Conservation (phyloP, 768 basidiomycete species). For the Amanita polypyramis region DNA sequence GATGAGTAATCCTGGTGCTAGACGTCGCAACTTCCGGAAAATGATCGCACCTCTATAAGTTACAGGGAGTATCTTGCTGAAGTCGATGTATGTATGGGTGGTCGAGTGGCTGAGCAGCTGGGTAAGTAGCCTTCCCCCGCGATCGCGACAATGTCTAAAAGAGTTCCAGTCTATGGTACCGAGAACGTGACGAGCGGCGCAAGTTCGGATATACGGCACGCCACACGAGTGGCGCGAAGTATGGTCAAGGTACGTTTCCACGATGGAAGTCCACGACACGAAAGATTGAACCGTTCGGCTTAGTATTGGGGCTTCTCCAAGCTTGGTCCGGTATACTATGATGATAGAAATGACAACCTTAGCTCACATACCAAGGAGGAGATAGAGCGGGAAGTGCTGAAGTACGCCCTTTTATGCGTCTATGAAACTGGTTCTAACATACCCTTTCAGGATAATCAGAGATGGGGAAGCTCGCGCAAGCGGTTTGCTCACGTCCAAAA, state of each 20-base stretch:
- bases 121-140: conserved; percentile 31
- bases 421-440: conserved; percentile 10
- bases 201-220: conserved; percentile 75
- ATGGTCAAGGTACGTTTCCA: conserved; percentile 76
- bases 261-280: not conserved
- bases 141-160: conserved; percentile 10
- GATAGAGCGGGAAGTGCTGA: conserved; percentile 82
- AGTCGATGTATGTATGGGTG: conserved; percentile 91
- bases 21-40: conserved; percentile 73
- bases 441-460: conserved; percentile 46
- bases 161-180: conserved; percentile 62
- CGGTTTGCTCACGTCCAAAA: conserved; percentile 49
- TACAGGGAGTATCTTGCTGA: conserved; percentile 65
- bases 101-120: conserved; percentile 90
- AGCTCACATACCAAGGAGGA: conserved; percentile 70
- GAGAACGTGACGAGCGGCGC: conserved; percentile 90
- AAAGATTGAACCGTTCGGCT: not conserved
- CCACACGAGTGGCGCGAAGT: conserved; percentile 65
- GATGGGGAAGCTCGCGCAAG: conserved; percentile 59
- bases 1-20: conserved; percentile 13
- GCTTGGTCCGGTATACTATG: conserved; percentile 78
- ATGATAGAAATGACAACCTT: conserved; percentile 56
- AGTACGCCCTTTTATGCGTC: conserved; percentile 34
- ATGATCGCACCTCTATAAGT: conserved; percentile 64
- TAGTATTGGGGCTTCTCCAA: conserved; percentile 77